Evolutionary conservation across 140 eudicot species (phyloP).

Genomic region (Oenanthe javanica): DNA sequence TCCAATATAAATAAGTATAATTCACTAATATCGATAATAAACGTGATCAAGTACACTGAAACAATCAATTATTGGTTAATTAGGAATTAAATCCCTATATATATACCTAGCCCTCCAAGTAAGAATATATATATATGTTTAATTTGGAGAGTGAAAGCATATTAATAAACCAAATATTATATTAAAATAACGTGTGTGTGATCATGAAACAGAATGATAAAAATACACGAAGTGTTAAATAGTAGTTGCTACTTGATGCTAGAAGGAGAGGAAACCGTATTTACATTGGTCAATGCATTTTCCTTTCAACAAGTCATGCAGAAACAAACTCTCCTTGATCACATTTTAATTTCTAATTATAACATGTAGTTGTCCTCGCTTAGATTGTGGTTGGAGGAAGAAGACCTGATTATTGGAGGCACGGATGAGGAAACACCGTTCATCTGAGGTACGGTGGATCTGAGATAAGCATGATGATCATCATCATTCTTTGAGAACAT

Average conservation of each 20-base stretch:
- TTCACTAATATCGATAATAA: too few relatives aligned
- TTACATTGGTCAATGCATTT: conserved; percentile 2
- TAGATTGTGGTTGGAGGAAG: conserved; percentile 3
- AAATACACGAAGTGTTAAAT: not conserved
- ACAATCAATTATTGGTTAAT: too few relatives aligned
- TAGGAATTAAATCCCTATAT: too few relatives aligned
- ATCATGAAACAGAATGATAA: not conserved
- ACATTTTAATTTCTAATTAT: not conserved
- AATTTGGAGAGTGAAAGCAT: too few relatives aligned
- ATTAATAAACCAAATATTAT: too few relatives aligned
- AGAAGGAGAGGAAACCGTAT: not conserved
- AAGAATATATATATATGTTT: not conserved
- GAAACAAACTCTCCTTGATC: not conserved
- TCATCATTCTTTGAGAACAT: not conserved
- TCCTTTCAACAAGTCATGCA: not conserved
- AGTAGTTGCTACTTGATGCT: not conserved
- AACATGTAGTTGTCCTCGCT: conserved; percentile 10
- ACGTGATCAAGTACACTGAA: too few relatives aligned
- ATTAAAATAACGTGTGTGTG: not conserved
- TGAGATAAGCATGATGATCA: conserved; percentile 2
- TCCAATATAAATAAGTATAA: too few relatives aligned
- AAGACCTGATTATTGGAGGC: conserved; percentile 6
- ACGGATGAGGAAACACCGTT: conserved; percentile 2
- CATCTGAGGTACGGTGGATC: not conserved
- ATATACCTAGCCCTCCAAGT: not conserved